phyloP scores from a whole-genome alignment of 2,329 filamentous ascomycete genomes.

The Apiospora sp. region DNA sequence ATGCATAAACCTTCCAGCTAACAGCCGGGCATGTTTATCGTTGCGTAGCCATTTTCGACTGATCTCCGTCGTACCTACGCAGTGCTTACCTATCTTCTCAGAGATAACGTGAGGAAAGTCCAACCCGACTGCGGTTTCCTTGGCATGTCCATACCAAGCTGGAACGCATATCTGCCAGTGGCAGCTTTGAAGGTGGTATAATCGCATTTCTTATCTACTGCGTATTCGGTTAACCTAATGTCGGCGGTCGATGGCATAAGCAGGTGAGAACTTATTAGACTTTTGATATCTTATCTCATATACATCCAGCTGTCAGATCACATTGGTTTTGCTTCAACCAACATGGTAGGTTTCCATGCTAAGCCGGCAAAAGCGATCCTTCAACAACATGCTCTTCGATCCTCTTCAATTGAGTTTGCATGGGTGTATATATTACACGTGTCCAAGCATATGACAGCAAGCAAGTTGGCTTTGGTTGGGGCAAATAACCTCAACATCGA shows the following conservation, averaged over 20 bases:
- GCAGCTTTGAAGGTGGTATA: not conserved
- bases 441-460: not conserved
- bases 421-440: not conserved
- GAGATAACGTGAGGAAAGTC: not conserved
- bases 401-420: not conserved
- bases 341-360: not conserved
- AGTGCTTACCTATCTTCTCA: not conserved
- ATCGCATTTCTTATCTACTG: not conserved
- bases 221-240: not conserved
- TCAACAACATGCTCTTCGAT: not conserved
- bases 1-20: not conserved
- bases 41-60: not conserved
- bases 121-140: not conserved
- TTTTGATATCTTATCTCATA: not conserved
- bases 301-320: not conserved
- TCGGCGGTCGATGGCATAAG: not conserved
- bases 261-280: not conserved
- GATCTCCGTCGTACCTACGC: not conserved
- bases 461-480: not conserved
- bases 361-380: not conserved
- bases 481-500: conserved; percentile 1
- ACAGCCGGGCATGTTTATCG: not conserved
- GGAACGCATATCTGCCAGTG: not conserved
- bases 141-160: not conserved
- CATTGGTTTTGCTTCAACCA: not conserved